Evolutionary conservation across 306 rosid species (phyloP).

Genomic region (Trifolium repens): DNA sequence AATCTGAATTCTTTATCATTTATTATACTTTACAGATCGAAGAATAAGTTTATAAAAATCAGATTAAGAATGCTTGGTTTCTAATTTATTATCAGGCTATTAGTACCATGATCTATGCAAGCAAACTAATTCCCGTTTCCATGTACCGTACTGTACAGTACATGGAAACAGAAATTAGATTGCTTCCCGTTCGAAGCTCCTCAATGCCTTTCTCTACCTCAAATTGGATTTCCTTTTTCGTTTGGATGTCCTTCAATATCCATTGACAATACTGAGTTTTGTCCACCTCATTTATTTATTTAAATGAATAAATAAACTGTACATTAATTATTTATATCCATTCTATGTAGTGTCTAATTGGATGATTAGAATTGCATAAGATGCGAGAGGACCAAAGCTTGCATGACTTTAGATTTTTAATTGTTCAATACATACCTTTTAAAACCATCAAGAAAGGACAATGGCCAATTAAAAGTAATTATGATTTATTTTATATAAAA

Average conservation of each 20-base stretch:
- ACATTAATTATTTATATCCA: background rate
- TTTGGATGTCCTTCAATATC: too few species aligned
- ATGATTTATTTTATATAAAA: too few species aligned
- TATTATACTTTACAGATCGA: background rate
- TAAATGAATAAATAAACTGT: background rate
- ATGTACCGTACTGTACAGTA: conserved; percentile 8
- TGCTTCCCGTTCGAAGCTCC: background rate
- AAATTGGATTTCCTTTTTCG: background rate
- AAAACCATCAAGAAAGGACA: background rate
- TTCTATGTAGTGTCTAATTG: background rate
- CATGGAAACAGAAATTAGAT: too few species aligned
- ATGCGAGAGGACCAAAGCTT: background rate
- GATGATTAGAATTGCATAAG: conserved; percentile 1
- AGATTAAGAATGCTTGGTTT: conserved; percentile 27
- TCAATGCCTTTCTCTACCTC: background rate
- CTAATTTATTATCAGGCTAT: conserved; percentile 16
- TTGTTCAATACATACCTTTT: background rate
- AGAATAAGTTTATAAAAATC: background rate
- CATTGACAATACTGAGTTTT: background rate
- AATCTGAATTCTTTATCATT: background rate
- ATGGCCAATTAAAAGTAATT: too few species aligned
- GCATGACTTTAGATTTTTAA: background rate
- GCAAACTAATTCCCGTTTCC: conserved; percentile 16
- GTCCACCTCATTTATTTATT: background rate
- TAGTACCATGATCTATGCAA: background rate